These are phyloP conservation scores for Pseudomonodictys pantanalensis DNA, from an alignment of 495 filamentous ascomycete genomes.

Conservation along the genomic window DNA sequence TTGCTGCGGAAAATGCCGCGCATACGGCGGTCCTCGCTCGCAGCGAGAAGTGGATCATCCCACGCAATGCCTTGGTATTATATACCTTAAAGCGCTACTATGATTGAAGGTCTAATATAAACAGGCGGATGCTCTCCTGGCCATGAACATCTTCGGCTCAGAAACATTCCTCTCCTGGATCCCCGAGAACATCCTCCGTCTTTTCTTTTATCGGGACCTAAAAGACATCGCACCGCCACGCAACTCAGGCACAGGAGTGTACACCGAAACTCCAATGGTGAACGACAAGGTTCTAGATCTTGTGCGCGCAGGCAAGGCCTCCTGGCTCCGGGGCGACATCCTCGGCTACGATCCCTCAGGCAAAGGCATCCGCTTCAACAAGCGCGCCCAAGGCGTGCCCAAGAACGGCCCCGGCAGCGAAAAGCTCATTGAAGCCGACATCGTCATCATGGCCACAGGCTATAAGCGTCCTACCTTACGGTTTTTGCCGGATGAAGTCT, in stretches of 20 bases:
- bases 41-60: conserved; percentile 87
- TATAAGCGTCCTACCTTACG: conserved; percentile 67
- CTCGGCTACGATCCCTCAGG: conserved; percentile 61
- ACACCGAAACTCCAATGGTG: conserved; percentile 82
- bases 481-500: conserved; percentile 70
- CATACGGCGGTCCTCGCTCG: conserved; percentile 72
- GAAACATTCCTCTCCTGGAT: conserved; percentile 74
- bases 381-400: conserved; percentile 67
- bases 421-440: conserved; percentile 62
- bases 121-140: conserved; percentile 68
- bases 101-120: too few species aligned
- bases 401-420: conserved; percentile 68
- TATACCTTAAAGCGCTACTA: too few species aligned
- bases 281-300: conserved; percentile 77
- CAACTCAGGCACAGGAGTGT: conserved; percentile 59
- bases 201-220: conserved; percentile 85
- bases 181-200: conserved; percentile 68
- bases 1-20: conserved; percentile 60
- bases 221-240: conserved; percentile 64
- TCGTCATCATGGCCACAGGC: conserved; percentile 82
- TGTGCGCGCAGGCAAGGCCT: conserved; percentile 68
- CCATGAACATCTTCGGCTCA: conserved; percentile 74
- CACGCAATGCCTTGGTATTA: conserved; percentile 71
- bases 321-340: conserved; percentile 81
- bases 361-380: conserved; percentile 69